Conservation (phyloP, 1,284 basidiomycete genomes). For the Sanghuangporus baumii region DNA sequence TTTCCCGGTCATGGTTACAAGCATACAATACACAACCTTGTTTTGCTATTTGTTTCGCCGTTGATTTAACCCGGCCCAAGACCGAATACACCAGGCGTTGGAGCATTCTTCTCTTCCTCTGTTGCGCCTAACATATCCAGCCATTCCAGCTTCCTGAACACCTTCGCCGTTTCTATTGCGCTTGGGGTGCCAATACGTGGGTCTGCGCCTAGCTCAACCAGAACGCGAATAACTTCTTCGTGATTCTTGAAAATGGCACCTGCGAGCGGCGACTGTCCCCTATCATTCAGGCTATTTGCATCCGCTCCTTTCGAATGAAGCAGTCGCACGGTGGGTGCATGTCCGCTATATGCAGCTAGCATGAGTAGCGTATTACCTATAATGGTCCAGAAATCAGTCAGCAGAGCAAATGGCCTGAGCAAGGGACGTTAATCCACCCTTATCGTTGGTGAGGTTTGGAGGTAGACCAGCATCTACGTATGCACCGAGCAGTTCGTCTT, state of each 20-base stretch:
- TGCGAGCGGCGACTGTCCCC: constrained; percentile 74
- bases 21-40: too few relatives aligned
- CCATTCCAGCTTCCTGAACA: constrained; percentile 55
- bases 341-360: constrained; percentile 79
- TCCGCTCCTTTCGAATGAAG: constrained; percentile 59
- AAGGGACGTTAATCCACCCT: constrained; percentile 37
- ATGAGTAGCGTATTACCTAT: constrained; percentile 76
- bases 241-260: constrained; percentile 78
- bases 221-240: constrained; percentile 54
- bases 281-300: constrained; percentile 68
- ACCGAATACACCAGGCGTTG: constrained; percentile 4
- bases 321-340: constrained; percentile 47
- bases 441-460: constrained; percentile 69
- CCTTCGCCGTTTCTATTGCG: constrained; percentile 66
- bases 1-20: not conserved
- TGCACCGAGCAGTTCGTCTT: constrained; percentile 43
- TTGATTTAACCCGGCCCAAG: not conserved
- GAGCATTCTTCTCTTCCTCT: constrained; percentile 38
- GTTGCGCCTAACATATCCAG: constrained; percentile 50
- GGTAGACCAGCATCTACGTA: constrained; percentile 74
- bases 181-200: constrained; percentile 64
- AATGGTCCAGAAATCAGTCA: not conserved
- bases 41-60: not conserved
- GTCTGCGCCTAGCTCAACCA: constrained; percentile 64
- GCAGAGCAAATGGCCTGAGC: not conserved